phyloP scores from a whole-genome alignment of 176 grass and related monocot species.

The Pharus latifolius region DNA sequence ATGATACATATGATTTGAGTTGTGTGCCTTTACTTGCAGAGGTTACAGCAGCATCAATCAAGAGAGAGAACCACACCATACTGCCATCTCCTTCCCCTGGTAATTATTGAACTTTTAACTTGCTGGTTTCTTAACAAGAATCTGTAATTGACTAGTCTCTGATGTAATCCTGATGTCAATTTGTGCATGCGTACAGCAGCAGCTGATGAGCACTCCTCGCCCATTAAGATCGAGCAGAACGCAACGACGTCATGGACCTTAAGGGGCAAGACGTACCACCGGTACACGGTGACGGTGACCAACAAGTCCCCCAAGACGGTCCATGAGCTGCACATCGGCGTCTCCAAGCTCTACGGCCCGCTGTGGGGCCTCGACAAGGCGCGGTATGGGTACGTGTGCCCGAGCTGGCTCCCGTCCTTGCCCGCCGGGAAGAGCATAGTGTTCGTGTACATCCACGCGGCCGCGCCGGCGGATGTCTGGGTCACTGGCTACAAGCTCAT shows the following conservation, averaged over 20 bases:
- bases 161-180: not conserved
- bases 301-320: constrained; percentile 63
- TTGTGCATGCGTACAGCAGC: constrained; percentile 21
- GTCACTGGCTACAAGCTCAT: constrained; percentile 72
- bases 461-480: constrained; percentile 48
- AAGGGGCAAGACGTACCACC: constrained; percentile 38
- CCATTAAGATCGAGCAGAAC: constrained; percentile 38
- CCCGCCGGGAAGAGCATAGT: constrained; percentile 40
- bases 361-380: constrained; percentile 66
- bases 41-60: not conserved
- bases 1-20: not conserved
- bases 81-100: constrained; percentile 26
- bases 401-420: constrained; percentile 28
- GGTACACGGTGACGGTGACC: constrained; percentile 54
- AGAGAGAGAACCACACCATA: constrained; percentile 28
- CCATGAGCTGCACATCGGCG: constrained; percentile 54
- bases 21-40: constrained; percentile 14
- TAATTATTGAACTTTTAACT: constrained; percentile 6
- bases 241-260: constrained; percentile 48
- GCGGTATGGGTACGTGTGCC: constrained; percentile 57
- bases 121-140: not conserved
- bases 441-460: constrained; percentile 64
- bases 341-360: constrained; percentile 39
- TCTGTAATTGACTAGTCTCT: not conserved
- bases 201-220: constrained; percentile 1